Conservation (phyloP, 176 grass and related monocot species). For the Aechmea fasciata region DNA sequence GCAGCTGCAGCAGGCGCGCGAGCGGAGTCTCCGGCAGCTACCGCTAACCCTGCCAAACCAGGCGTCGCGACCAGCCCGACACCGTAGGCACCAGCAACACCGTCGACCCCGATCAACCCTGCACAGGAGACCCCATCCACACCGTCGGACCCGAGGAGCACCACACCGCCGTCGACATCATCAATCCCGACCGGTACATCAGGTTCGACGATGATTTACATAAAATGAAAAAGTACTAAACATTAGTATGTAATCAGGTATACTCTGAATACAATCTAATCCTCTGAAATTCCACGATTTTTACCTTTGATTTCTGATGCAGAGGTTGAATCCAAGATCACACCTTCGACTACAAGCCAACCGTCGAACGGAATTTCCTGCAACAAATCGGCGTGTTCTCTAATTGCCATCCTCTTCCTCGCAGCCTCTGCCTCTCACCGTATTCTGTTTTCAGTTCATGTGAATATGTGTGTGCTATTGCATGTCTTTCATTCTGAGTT, state of each 20-base stretch:
- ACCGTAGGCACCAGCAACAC: neutral
- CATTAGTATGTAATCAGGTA: neutral
- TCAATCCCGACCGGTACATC: neutral
- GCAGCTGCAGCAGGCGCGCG: neutral
- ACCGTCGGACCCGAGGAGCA: neutral
- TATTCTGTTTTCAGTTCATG: neutral
- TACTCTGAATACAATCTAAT: neutral
- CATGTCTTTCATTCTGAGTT: constrained; percentile 2
- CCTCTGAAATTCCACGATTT: too few relatives aligned
- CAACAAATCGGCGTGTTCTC: neutral
- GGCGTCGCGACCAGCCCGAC: neutral
- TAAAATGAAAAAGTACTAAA: neutral
- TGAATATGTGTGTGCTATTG: constrained; percentile 6
- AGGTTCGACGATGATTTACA: neutral
- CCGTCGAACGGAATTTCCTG: neutral
- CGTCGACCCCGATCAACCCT: neutral
- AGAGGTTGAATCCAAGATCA: neutral
- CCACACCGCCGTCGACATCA: neutral
- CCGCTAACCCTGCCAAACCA: too few relatives aligned
- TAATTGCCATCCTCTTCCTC: neutral
- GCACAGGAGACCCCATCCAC: constrained; percentile 2
- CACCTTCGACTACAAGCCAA: neutral
- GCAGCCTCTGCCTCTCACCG: neutral
- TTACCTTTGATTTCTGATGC: neutral
- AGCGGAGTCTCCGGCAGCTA: neutral